Percentiles rank a stretch among this genome's conserved stretches.
Conservation (phyloP, 176 grass and related monocot species). For the Hyparrhenia diplandra region DNA sequence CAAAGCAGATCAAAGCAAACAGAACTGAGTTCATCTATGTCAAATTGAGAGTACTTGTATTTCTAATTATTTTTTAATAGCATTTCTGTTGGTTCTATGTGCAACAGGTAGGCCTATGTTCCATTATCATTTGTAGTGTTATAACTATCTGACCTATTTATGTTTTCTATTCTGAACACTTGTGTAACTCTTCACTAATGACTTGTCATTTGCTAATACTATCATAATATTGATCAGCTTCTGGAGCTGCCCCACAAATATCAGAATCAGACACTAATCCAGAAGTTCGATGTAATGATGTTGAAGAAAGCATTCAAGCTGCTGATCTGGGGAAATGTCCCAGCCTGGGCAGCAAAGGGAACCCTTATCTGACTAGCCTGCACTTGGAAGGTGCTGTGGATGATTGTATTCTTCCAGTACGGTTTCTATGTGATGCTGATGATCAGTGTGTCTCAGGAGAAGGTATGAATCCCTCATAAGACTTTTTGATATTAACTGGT, state of each 20-base stretch:
- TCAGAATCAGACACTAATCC: neutral
- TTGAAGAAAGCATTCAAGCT: neutral
- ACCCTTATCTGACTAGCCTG: neutral
- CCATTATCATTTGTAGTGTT: neutral
- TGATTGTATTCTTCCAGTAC: neutral
- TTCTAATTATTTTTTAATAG: neutral
- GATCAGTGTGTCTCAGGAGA: no score
- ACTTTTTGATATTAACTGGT: no score
- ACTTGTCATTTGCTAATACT: neutral
- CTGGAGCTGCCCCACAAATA: neutral
- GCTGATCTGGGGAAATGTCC: neutral
- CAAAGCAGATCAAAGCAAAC: no score
- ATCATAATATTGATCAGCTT: slow-evolving; percentile 1
- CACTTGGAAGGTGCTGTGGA: neutral
- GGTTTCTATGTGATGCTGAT: neutral
- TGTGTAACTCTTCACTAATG: neutral
- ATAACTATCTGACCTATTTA: neutral
- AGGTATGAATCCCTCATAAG: no score
- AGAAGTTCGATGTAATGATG: neutral
- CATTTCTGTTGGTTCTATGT: neutral
- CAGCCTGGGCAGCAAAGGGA: neutral
- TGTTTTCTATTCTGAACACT: neutral
- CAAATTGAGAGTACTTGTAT: neutral
- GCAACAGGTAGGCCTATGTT: neutral
- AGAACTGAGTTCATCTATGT: neutral